These are phyloP conservation scores for Cladosporium sp. DNA, from an alignment of 2,329 filamentous ascomycete species.

Conservation along the genomic window DNA sequence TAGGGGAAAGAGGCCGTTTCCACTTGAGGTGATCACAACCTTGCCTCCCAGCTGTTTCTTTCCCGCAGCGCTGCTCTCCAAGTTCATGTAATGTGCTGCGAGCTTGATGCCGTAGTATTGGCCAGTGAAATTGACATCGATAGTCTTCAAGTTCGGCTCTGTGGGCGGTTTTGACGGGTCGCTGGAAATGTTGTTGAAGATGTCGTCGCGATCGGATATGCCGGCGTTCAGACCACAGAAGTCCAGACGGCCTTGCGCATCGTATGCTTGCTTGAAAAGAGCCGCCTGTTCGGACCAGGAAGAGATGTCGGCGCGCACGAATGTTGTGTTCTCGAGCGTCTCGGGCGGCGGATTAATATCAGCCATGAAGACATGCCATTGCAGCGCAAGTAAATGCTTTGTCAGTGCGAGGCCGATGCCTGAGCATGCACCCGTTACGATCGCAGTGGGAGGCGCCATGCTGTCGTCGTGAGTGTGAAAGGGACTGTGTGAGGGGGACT, in stretches of 20 bases:
- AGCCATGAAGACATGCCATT: constrained; percentile 48
- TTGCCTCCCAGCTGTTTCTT: constrained; percentile 33
- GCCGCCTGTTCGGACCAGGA: constrained; percentile 33
- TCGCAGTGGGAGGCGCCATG: constrained; percentile 45
- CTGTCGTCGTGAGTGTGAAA: not conserved
- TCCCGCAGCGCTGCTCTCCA: constrained; percentile 27
- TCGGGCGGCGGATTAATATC: constrained; percentile 45
- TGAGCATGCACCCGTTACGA: constrained; percentile 50
- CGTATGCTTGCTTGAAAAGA: constrained; percentile 32
- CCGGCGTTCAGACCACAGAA: constrained; percentile 40
- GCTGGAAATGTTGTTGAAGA: constrained; percentile 33
- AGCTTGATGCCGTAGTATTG: constrained; percentile 43
- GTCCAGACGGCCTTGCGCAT: constrained; percentile 34
- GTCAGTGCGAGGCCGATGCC: constrained; percentile 50
- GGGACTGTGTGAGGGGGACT: not conserved
- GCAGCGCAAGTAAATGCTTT: constrained; percentile 43
- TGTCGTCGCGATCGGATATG: constrained; percentile 41
- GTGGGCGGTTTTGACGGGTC: constrained; percentile 30
- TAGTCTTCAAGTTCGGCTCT: constrained; percentile 39
- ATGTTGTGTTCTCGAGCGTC: constrained; percentile 34
- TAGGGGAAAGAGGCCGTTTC: constrained; percentile 39
- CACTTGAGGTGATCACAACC: constrained; percentile 40
- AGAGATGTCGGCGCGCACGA: constrained; percentile 40
- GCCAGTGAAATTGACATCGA: constrained; percentile 39
- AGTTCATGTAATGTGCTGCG: constrained; percentile 41